A percentile compares a stretch with the other conserved stretches of the same genome.
Evolutionary conservation across 2,329 filamentous ascomycete genomes (phyloP).

Genomic region (Cladosporium sp.): DNA sequence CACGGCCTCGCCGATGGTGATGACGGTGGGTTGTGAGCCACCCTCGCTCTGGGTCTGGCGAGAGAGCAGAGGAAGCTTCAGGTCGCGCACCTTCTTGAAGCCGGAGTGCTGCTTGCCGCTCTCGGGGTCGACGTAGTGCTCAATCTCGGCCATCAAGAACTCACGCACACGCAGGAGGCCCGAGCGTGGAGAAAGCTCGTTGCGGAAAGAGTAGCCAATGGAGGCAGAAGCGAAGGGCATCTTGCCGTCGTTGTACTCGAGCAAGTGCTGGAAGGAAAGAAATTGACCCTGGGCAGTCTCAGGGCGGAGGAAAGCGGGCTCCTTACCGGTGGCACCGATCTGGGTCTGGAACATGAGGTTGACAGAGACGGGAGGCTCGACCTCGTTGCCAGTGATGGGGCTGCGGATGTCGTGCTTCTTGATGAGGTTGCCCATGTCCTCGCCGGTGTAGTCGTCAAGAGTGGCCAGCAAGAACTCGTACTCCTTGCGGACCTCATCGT

Average conservation of each 20-base stretch:
- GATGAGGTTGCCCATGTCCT: slow-evolving; percentile 82
- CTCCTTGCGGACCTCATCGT: slow-evolving; percentile 80
- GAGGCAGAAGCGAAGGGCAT: slow-evolving; percentile 98
- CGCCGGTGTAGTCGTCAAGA: slow-evolving; percentile 92
- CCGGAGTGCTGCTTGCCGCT: slow-evolving; percentile 91
- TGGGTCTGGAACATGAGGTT: slow-evolving; percentile 99
- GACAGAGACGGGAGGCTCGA: slow-evolving; percentile 81
- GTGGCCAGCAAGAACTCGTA: slow-evolving; percentile 88
- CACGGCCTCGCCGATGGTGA: slow-evolving; percentile 84
- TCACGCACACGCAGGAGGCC: slow-evolving; percentile 92
- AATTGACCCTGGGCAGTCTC: slow-evolving; percentile 99
- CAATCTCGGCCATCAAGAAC: slow-evolving; percentile 98
- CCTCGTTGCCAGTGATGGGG: slow-evolving; percentile 71
- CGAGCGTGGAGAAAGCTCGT: slow-evolving; percentile 91
- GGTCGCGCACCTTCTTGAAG: slow-evolving; percentile 78
- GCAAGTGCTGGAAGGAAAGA: slow-evolving; percentile 91
- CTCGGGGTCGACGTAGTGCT: slow-evolving; percentile 95
- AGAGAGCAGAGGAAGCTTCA: slow-evolving; percentile 80
- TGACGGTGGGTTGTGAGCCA: slow-evolving; percentile 68
- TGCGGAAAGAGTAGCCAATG: slow-evolving; percentile 96
- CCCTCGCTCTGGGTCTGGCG: slow-evolving; percentile 81
- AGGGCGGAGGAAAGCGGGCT: slow-evolving; percentile 79
- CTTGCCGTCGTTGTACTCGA: slow-evolving; percentile 90
- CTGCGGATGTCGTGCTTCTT: slow-evolving; percentile 88
- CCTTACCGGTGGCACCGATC: slow-evolving; percentile 87